Evolutionary conservation across 2,329 filamentous ascomycete genomes (phyloP), one percentile per base, ranked within the genome.

Genomic region (Tolypocladium cylindrosporum): DNA sequence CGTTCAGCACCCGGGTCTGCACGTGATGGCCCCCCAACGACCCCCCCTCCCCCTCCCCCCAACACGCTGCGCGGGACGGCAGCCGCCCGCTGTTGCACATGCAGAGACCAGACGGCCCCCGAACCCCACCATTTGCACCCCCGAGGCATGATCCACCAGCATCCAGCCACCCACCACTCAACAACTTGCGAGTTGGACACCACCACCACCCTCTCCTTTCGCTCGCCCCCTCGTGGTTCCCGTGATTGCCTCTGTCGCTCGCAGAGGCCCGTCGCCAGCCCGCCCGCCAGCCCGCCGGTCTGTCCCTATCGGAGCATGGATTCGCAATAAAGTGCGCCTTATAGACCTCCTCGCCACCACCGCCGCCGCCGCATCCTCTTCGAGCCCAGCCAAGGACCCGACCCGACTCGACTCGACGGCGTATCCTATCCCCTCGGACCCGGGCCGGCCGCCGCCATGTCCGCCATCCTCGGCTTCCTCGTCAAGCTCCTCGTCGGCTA

Each of bases 401-500:
- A 52, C 4, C 48, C 34, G 34, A 36, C 34, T 10, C 34, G 34
- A 11, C 36, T 4, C 37, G 37, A 39, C 37, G 37, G 13, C 13
- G 14, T 13, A 13, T 39, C 14, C 37, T 1, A 14, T 5, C 37
- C 13, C 37, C 37, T 13, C 11, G 37, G 7, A 0, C 40, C 16
- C 19, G n/a, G 16, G 40, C 40, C 19, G 31, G 31, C 51, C 58
- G 54, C 57, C 60, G 61, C 58, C 66, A 78, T 77, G 75, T 66
- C 70, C 62, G 50, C 56, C 48, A 21, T 77, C 61, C 65, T 72
- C 61, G 63, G 61, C 62, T 71, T 72, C 67, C 59, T 76, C 61
- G 65, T 62, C 67, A 79, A 80, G 70, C 79, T 81, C 69, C 65
- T 79, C 61, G 71, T 71, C 61, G 78, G 76, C 65, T 86, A 84